Base-by-base conservation (phyloP, 306 rosid species). In the Ziziphus jujuba region DNA sequence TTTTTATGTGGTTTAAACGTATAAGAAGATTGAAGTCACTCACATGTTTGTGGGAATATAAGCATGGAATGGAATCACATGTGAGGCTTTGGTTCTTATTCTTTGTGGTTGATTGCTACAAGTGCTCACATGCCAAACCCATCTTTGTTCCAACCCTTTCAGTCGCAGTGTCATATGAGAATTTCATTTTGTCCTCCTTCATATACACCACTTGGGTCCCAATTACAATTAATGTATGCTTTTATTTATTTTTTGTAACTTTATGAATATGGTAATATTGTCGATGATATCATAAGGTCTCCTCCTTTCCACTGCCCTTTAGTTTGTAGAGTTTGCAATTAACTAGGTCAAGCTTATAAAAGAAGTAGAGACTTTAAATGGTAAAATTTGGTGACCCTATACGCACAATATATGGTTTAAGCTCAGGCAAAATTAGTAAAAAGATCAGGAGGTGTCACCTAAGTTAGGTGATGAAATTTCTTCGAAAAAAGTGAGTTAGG, bases 31-130 rank as follows among this genome's bases (percentile, higher is more conserved):
- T 25, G 75, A 38, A 56, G 66, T 63, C 14, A 67, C 65, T 83
- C 91, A 88, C 91, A 85, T 81, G 89, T 75, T 64, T 65, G 84
- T 78, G 80, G 87, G 82, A 86, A 79, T 78, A 40, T 66, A 82
- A 77, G 76, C 76, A 5, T 51, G 47, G 58, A 58, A 81, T 75
- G 76, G 80, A 72, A 66, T 82, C 91, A 79, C 91, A 84, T 89
- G 89, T 79, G 45, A 10, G 45, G 13, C 15, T 33, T 66, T 67
- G 49, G 48, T 54, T 35, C 51, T 61, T 72, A 38, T 73, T 71
- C 65, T 44, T 48, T 82, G 58, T 34, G 8, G 69, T 65, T 71
- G 79, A 78, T 87, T 80, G 56, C 68, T 72, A 25, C 59, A 49
- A 71, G 73, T 66, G 82, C 76, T 77, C 79, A 63, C 91, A 84